A percentile compares a stretch with the other conserved stretches of the same genome.
Evolutionary conservation across 371 early-diverging fungal species (phyloP).

Genomic region (Syncephalastrum contaminatum): DNA sequence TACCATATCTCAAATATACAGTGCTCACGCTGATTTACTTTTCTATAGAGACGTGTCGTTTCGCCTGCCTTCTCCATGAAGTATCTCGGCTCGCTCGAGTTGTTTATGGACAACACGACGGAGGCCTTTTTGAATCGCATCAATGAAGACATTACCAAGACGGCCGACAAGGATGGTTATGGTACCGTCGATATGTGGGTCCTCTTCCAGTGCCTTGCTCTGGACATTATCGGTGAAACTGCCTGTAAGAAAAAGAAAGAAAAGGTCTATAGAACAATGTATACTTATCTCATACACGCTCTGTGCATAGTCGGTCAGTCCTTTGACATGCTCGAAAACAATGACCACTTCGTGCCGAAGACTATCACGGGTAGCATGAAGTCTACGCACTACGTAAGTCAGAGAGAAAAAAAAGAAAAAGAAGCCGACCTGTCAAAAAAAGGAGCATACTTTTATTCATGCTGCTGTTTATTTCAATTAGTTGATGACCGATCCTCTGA

Average conservation of each 20-base stretch:
- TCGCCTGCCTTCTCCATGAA: slow-evolving; percentile 45
- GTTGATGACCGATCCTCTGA: slow-evolving; percentile 4
- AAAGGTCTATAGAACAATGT: slow-evolving; percentile 1
- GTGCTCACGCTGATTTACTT: neutral
- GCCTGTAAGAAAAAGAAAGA: neutral
- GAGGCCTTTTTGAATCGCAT: slow-evolving; percentile 22
- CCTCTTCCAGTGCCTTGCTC: slow-evolving; percentile 31
- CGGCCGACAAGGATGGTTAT: slow-evolving; percentile 9
- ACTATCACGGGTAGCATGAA: slow-evolving; percentile 11
- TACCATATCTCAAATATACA: neutral
- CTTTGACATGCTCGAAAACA: slow-evolving; percentile 45
- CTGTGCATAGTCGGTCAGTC: slow-evolving; percentile 29
- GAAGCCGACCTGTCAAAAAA: too few species aligned
- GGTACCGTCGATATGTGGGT: slow-evolving; percentile 35
- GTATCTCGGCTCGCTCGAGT: slow-evolving; percentile 41
- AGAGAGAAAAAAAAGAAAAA: neutral
- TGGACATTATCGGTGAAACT: slow-evolving; percentile 47
- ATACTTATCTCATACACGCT: slow-evolving; percentile 25
- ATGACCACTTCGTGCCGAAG: slow-evolving; percentile 32
- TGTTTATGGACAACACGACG: slow-evolving; percentile 21
- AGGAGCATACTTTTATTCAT: neutral
- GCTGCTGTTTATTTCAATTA: neutral
- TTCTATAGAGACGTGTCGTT: slow-evolving; percentile 33
- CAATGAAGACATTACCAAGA: slow-evolving; percentile 12
- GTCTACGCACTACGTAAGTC: slow-evolving; percentile 5